These are phyloP conservation scores for Leptographium galeiforme DNA, from an alignment of 2,329 filamentous ascomycete genomes.

Conservation along the genomic window DNA sequence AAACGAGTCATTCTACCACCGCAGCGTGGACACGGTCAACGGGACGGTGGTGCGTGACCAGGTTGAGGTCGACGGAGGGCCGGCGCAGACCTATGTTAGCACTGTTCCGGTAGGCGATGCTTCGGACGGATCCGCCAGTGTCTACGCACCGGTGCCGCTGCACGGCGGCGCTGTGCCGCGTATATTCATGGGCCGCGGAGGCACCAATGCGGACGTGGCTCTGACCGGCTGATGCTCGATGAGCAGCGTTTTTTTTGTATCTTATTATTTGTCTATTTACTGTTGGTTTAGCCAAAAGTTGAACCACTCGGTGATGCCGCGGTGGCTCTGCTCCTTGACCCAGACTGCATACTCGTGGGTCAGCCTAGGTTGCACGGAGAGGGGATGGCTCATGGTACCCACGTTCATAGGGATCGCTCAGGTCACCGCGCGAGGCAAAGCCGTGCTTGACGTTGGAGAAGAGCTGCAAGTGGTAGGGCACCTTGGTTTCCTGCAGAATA, in stretches of 20 bases:
- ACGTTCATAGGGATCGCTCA: constrained; percentile 25
- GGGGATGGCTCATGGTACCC: constrained; percentile 17
- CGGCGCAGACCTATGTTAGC: not conserved
- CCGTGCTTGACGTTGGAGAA: constrained; percentile 38
- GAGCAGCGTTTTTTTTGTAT: too few relatives aligned
- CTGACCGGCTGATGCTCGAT: not conserved
- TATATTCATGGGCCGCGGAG: constrained; percentile 8
- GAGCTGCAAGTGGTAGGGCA: constrained; percentile 47
- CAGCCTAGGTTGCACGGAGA: not conserved
- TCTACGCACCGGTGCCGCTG: constrained; percentile 7
- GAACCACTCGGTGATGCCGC: constrained; percentile 12
- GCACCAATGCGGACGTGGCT: constrained; percentile 1
- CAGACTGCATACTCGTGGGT: constrained; percentile 3
- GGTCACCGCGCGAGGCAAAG: constrained; percentile 9
- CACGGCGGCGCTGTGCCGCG: constrained; percentile 5
- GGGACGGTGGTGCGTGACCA: constrained; percentile 28
- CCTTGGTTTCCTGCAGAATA: constrained; percentile 24
- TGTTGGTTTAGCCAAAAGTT: constrained; percentile 8
- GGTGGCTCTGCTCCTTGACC: constrained; percentile 13
- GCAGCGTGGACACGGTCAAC: constrained; percentile 42
- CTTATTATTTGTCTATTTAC: not conserved
- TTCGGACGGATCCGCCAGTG: not conserved
- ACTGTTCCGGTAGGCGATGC: not conserved
- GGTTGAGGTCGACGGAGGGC: constrained; percentile 5
- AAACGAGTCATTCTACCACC: constrained; percentile 45